Percentiles rank a stretch among this genome's conserved stretches.
Evolutionary conservation across 2,329 filamentous ascomycete species (phyloP).

Genomic region (Beauveria rudraprayagi): DNA sequence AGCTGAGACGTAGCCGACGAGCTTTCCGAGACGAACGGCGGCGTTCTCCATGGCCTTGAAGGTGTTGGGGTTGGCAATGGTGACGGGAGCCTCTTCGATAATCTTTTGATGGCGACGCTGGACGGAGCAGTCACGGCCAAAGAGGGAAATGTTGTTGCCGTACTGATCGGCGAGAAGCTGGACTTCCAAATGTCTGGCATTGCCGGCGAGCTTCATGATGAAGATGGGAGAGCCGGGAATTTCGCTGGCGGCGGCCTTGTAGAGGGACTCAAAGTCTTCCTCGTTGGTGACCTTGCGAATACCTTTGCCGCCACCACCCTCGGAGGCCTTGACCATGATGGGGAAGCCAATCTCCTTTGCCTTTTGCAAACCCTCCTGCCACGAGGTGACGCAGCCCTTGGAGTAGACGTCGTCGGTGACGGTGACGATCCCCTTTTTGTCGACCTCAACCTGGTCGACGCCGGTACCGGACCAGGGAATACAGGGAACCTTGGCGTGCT

Average conservation of each 20-base stretch:
- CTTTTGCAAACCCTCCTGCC: slow-evolving; percentile 80
- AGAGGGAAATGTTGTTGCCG: slow-evolving; percentile 98
- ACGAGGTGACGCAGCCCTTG: slow-evolving; percentile 83
- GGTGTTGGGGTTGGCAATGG: slow-evolving; percentile 79
- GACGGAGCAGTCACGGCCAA: slow-evolving; percentile 96
- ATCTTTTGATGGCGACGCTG: slow-evolving; percentile 99
- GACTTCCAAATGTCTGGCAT: slow-evolving; percentile 93
- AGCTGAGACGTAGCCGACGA: slow-evolving; percentile 97
- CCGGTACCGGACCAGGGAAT: slow-evolving; percentile 99
- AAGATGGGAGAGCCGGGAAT: slow-evolving; percentile 99
- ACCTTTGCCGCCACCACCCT: slow-evolving; percentile 98
- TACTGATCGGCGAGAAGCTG: slow-evolving; percentile 98
- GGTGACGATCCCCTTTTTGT: slow-evolving; percentile 80
- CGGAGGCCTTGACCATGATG: slow-evolving; percentile 99
- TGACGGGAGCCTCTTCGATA: slow-evolving; percentile 97
- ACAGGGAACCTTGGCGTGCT: slow-evolving; percentile 91
- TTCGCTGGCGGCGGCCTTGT: slow-evolving; percentile 93
- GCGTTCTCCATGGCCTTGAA: slow-evolving; percentile 97
- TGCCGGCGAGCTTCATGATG: slow-evolving; percentile 99
- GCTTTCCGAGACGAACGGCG: slow-evolving; percentile 82
- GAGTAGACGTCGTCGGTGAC: slow-evolving; percentile 79
- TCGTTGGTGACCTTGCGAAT: slow-evolving; percentile 90
- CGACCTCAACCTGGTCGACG: slow-evolving; percentile 71
- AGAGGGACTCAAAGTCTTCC: slow-evolving; percentile 75
- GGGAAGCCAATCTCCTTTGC: slow-evolving; percentile 93